phyloP scores from a whole-genome alignment of 352 stramenopile genomes.

The Pythium dissimile region DNA sequence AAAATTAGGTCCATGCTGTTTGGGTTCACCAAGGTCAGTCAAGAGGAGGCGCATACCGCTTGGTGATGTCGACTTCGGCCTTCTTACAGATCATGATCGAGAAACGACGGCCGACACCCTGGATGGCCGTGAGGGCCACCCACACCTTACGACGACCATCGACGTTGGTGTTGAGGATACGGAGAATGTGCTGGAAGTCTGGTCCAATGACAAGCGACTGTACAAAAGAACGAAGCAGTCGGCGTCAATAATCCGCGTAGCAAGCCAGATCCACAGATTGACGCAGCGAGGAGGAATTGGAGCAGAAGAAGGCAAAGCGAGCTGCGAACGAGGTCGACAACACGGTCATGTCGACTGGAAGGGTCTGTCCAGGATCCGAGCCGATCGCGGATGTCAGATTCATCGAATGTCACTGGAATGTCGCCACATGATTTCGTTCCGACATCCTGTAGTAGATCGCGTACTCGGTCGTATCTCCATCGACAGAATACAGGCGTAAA shows the following conservation, averaged over 20 bases:
- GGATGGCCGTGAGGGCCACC: constrained; percentile 81
- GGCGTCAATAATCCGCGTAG: constrained; percentile 9
- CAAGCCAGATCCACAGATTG: constrained; percentile 5
- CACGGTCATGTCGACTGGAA: no score
- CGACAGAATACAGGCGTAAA: no score
- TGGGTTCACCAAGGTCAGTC: no score
- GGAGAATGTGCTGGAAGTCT: constrained; percentile 99
- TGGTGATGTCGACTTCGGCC: constrained; percentile 98
- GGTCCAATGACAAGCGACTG: constrained; percentile 90
- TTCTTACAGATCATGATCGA: constrained; percentile 99
- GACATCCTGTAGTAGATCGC: no score
- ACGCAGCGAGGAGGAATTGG: not conserved
- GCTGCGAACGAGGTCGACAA: no score
- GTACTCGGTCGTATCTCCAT: no score
- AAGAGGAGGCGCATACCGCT: constrained; percentile 65
- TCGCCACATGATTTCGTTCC: no score
- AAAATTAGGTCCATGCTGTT: not conserved
- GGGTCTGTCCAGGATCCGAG: no score
- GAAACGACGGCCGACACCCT: constrained; percentile 85
- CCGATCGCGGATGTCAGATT: no score
- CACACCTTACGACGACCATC: constrained; percentile 96
- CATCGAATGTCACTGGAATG: no score
- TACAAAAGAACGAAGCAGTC: constrained; percentile 7
- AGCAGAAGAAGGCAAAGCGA: no score
- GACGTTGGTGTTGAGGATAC: constrained; percentile 99